Evolutionary conservation across 2,329 filamentous ascomycete genomes (phyloP).

Genomic region (Stemphylium beticola): DNA sequence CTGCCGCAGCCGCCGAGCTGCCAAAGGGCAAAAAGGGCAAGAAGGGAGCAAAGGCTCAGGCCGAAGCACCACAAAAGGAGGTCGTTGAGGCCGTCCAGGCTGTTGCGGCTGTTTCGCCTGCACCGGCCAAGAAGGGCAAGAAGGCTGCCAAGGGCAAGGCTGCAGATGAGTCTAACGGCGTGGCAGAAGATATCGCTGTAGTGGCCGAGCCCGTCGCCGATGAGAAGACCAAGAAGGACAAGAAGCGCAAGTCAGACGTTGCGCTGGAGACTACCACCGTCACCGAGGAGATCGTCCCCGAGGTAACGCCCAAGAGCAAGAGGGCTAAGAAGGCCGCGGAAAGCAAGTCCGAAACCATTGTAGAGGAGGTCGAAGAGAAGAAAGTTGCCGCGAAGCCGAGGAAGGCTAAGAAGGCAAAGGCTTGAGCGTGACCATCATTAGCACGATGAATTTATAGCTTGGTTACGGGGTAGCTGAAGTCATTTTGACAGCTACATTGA

Average conservation of each 20-base stretch:
- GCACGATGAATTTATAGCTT: background rate
- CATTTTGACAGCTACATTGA: background rate
- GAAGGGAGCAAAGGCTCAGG: constrained; percentile 28
- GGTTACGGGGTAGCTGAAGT: background rate
- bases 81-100: constrained; percentile 13
- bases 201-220: constrained; percentile 7
- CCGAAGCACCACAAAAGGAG: background rate
- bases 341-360: constrained; percentile 16
- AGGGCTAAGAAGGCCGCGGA: constrained; percentile 29
- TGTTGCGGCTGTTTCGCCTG: constrained; percentile 13
- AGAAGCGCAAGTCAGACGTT: constrained; percentile 31
- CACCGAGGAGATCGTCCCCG: constrained; percentile 12
- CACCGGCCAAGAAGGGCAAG: constrained; percentile 35
- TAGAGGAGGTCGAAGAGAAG: constrained; percentile 26
- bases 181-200: constrained; percentile 14
- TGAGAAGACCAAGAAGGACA: constrained; percentile 19
- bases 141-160: constrained; percentile 25
- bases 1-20: constrained; percentile 10
- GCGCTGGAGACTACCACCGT: constrained; percentile 15
- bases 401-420: constrained; percentile 36
- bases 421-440: constrained; percentile 9
- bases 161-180: constrained; percentile 15
- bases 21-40: constrained; percentile 43
- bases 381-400: constrained; percentile 24
- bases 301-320: constrained; percentile 25